A percentile compares a stretch with the other conserved stretches of the same genome.
These are phyloP conservation scores for Linum tenue DNA, from an alignment of 345 rosid species.

Conservation along the genomic window DNA sequence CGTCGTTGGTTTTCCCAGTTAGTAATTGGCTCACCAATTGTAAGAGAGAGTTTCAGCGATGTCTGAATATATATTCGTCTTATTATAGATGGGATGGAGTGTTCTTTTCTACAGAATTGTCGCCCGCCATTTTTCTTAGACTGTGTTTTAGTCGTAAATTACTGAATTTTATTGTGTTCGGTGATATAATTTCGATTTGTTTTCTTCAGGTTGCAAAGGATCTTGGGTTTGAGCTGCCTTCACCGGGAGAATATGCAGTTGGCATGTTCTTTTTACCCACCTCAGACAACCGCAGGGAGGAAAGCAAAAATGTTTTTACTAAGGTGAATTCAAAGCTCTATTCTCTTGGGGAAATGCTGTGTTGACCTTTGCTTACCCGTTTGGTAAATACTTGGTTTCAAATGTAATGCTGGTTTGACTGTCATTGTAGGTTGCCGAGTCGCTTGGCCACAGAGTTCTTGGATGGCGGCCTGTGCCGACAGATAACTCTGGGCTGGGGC, in stretches of 20 bases:
- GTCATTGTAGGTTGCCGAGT: conserved; percentile 68
- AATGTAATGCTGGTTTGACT: neutral
- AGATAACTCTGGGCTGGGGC: conserved; percentile 74
- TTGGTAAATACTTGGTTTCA: neutral
- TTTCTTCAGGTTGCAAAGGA: conserved; percentile 49
- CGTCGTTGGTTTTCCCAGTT: neutral
- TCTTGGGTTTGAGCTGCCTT: conserved; percentile 72
- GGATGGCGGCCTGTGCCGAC: conserved; percentile 94
- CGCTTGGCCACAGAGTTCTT: conserved; percentile 86
- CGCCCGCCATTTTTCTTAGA: neutral
- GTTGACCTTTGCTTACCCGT: neutral
- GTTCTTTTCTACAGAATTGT: neutral
- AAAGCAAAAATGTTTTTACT: conserved; percentile 76
- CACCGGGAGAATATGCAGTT: conserved; percentile 76
- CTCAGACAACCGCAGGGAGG: conserved; percentile 52
- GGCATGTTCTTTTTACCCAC: conserved; percentile 97
- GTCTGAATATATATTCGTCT: neutral
- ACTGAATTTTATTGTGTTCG: no score
- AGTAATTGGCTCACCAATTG: neutral
- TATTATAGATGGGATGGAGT: neutral
- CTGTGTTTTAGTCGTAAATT: neutral
- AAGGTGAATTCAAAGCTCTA: conserved; percentile 35
- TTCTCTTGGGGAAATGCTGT: neutral
- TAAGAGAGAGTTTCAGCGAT: neutral
- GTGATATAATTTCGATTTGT: neutral